Conservation (phyloP, 768 basidiomycete genomes). For the Phanerochaete sordida region DNA sequence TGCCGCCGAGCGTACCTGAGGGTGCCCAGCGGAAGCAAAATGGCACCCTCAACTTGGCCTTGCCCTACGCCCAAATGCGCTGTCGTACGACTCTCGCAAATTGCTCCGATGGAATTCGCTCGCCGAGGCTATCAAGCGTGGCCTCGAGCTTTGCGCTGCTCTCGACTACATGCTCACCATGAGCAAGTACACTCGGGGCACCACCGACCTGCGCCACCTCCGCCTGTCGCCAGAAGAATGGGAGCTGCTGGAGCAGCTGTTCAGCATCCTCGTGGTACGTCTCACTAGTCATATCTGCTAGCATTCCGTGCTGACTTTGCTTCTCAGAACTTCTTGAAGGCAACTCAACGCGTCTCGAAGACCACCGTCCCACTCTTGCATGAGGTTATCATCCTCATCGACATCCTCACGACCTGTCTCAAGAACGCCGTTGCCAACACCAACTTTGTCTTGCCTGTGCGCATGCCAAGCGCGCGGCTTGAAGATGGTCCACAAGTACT, state of each 20-base stretch:
- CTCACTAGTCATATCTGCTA: no score
- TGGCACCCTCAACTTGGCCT: no score
- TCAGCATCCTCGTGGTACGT: slow-evolving; percentile 18
- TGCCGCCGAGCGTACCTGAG: no score
- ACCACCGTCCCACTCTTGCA: slow-evolving; percentile 15
- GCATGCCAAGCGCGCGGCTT: slow-evolving; percentile 5
- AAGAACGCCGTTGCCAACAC: slow-evolving; percentile 10
- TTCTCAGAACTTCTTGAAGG: neutral
- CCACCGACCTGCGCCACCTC: slow-evolving; percentile 10
- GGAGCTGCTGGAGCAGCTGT: slow-evolving; percentile 16
- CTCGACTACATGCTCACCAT: slow-evolving; percentile 16
- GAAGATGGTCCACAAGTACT: slow-evolving; percentile 15
- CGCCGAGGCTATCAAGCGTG: slow-evolving; percentile 14
- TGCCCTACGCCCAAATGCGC: no score
- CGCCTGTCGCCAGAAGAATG: slow-evolving; percentile 18
- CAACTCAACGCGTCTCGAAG: slow-evolving; percentile 1
- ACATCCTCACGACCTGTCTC: slow-evolving; percentile 15
- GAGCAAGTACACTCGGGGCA: slow-evolving; percentile 12
- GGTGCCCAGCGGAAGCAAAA: no score
- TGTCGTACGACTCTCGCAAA: no score
- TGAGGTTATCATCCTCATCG: slow-evolving; percentile 22
- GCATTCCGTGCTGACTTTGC: no score
- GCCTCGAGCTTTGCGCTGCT: slow-evolving; percentile 13
- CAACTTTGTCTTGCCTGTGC: slow-evolving; percentile 1
- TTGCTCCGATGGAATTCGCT: slow-evolving; percentile 24